Conservation (phyloP, 371 early-diverging fungal species). For the Rhizopus delemar region DNA sequence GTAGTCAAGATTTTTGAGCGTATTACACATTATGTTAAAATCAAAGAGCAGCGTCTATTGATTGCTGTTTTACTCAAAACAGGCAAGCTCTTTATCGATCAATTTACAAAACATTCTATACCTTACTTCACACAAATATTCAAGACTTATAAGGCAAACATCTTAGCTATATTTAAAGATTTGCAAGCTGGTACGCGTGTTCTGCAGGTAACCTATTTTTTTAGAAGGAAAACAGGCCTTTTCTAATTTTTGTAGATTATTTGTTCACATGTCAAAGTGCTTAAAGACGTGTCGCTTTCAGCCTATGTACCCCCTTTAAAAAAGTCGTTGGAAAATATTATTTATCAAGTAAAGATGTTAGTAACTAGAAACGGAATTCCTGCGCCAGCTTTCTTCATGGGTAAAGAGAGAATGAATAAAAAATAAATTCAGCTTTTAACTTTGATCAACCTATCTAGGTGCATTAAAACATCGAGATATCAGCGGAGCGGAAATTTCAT, state of each 20-base stretch:
- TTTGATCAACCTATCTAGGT: conserved; percentile 32
- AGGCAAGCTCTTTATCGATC: conserved; percentile 64
- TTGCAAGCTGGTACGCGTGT: conserved; percentile 66
- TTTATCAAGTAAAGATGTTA: conserved; percentile 77
- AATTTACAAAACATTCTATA: conserved; percentile 62
- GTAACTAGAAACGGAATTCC: conserved; percentile 70
- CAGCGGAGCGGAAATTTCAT: conserved; percentile 69
- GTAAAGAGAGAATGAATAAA: conserved; percentile 22
- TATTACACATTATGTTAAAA: conserved; percentile 58
- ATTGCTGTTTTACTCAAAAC: conserved; percentile 57
- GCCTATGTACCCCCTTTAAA: conserved; percentile 72
- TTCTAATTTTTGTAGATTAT: conserved; percentile 52
- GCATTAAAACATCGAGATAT: conserved; percentile 77
- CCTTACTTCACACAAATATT: conserved; percentile 69
- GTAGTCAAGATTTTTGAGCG: conserved; percentile 57
- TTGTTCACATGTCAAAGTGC: conserved; percentile 79
- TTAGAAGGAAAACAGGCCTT: background rate
- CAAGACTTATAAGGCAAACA: conserved; percentile 50
- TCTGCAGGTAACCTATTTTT: conserved; percentile 46
- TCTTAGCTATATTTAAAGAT: conserved; percentile 50
- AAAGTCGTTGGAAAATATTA: conserved; percentile 71
- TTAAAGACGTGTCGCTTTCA: conserved; percentile 61
- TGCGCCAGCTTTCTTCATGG: conserved; percentile 62
- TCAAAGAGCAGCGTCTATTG: conserved; percentile 50
- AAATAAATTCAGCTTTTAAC: too few relatives aligned